A percentile compares a stretch with the other conserved stretches of the same genome.
Evolutionary conservation across 257 asterid genomes (phyloP).

Genomic region (Nicotiana attenuata): DNA sequence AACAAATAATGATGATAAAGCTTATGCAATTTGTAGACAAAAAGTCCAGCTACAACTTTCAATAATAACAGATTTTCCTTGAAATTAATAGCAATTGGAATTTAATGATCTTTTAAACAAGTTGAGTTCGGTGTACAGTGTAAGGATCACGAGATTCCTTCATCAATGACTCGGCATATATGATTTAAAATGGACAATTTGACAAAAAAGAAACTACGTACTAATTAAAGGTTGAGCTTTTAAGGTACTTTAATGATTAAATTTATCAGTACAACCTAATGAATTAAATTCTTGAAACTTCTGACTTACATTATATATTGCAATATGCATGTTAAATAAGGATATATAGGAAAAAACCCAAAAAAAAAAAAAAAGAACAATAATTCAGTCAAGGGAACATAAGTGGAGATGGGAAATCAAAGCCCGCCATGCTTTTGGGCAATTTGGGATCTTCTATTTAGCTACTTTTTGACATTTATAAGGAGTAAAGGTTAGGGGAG

Average conservation of each 20-base stretch:
- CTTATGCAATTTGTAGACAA: background rate
- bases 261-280: background rate
- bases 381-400: background rate
- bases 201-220: background rate
- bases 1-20: background rate
- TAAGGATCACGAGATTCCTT: conserved; percentile 19
- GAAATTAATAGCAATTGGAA: background rate
- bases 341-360: background rate
- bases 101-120: background rate
- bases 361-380: background rate
- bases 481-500: background rate
- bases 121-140: conserved; percentile 17
- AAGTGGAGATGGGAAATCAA: background rate
- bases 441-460: background rate
- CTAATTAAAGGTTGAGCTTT: background rate
- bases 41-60: conserved; percentile 4
- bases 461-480: background rate
- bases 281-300: background rate
- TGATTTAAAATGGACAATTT: background rate
- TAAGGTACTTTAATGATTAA: background rate
- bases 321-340: background rate
- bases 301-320: background rate
- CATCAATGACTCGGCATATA: background rate
- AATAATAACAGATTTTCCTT: background rate
- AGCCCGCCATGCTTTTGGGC: background rate